phyloP scores from a whole-genome alignment of 306 rosid genomes.

The Astragalus glycyphyllos region DNA sequence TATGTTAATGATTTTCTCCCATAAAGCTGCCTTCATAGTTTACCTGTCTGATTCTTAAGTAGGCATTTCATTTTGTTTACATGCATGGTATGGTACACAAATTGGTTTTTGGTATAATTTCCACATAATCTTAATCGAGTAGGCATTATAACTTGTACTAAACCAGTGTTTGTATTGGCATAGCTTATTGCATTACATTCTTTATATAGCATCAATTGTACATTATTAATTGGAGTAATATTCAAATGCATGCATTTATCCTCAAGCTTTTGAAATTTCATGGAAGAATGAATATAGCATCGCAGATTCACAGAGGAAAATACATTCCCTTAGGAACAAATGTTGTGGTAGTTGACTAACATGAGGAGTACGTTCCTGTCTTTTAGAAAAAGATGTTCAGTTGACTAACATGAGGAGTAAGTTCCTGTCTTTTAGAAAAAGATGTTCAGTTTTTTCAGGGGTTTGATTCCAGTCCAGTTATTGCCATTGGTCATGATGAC shows the following conservation, averaged over 20 bases:
- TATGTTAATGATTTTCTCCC: constrained; percentile 45
- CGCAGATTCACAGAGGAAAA: constrained; percentile 10
- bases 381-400: not conserved
- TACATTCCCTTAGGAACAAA: constrained; percentile 9
- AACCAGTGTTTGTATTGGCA: not conserved
- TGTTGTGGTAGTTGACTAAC: constrained; percentile 13
- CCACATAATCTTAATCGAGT: constrained; percentile 24
- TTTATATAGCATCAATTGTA: constrained; percentile 29
- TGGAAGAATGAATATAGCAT: constrained; percentile 28
- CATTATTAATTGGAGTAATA: constrained; percentile 15
- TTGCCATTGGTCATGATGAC: not conserved
- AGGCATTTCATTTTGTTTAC: constrained; percentile 24
- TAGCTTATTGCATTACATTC: constrained; percentile 26
- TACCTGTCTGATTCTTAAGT: constrained; percentile 29
- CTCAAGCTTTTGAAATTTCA: not conserved
- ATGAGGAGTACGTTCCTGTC: constrained; percentile 11
- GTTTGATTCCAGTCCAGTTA: constrained; percentile 1
- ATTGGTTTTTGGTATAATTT: constrained; percentile 11
- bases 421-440: constrained; percentile 17
- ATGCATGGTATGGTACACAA: constrained; percentile 25
- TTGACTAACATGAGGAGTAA: constrained; percentile 7
- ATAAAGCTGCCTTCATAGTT: constrained; percentile 19
- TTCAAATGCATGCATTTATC: not conserved
- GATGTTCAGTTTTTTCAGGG: constrained; percentile 2
- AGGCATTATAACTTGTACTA: constrained; percentile 25